These are phyloP conservation scores for Chaetomiaceae sp. DNA, from an alignment of 2,329 filamentous ascomycete species.

Conservation along the genomic window DNA sequence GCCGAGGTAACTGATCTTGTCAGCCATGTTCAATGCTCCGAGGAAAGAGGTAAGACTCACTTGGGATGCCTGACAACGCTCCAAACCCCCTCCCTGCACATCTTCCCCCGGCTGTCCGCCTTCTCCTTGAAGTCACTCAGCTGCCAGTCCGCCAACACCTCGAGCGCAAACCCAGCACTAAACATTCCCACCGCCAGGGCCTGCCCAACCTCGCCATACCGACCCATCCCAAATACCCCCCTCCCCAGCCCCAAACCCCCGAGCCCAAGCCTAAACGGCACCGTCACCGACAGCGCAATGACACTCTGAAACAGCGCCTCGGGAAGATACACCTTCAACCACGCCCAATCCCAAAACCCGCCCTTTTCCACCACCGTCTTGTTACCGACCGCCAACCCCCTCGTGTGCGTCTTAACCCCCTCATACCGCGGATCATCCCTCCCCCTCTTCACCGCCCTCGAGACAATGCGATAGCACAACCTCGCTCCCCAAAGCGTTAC, in stretches of 20 bases:
- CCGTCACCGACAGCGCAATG: constrained; percentile 53
- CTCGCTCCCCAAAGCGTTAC: constrained; percentile 56
- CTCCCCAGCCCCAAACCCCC: neutral
- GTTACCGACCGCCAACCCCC: neutral
- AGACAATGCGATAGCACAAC: constrained; percentile 50
- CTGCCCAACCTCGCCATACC: constrained; percentile 21
- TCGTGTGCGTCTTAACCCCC: constrained; percentile 41
- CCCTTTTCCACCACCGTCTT: neutral
- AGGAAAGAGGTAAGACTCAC: constrained; percentile 37
- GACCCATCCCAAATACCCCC: neutral
- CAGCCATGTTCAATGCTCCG: neutral
- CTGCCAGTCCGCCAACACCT: constrained; percentile 54
- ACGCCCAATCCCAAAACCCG: constrained; percentile 54
- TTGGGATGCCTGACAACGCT: constrained; percentile 59
- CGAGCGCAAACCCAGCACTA: constrained; percentile 50
- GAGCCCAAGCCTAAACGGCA: constrained; percentile 43
- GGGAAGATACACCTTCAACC: constrained; percentile 52
- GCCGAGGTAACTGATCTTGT: constrained; percentile 50
- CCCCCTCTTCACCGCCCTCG: constrained; percentile 40
- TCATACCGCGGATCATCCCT: constrained; percentile 54
- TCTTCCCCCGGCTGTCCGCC: constrained; percentile 22
- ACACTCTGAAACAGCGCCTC: constrained; percentile 54
- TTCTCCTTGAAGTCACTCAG: constrained; percentile 45
- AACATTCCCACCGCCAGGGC: constrained; percentile 51
- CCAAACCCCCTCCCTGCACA: constrained; percentile 56